Base-by-base conservation (phyloP, 345 rosid species). In the Eucalyptus victrix region DNA sequence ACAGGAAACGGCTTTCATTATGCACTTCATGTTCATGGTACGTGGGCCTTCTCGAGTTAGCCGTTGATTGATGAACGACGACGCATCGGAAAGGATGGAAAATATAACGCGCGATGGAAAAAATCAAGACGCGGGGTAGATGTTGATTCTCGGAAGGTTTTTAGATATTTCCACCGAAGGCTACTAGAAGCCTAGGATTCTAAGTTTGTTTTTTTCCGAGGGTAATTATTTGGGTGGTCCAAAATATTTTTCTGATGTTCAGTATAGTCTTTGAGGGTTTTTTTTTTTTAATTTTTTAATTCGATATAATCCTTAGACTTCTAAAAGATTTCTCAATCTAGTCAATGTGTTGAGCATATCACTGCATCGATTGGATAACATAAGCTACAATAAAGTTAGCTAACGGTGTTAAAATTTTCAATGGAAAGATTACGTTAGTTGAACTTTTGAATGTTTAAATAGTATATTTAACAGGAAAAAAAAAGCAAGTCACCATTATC, bases 391-490 rank as follows among this genome's bases (percentile, higher is more conserved):
- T 6, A 40, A 18, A 40, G 12, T 34, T 2, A 18, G 7, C 14
- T 9, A 34, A 69, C 1, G 1, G 2, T 34, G 80, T 34, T 5
- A 4, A 11, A 69, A 34, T 69, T 69, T 69, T 69, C 11, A 1
- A 11, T 2, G 13, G 2, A 18, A 69, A 37, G 8, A 11, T 4
- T 34, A 18, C 1, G 6, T 9, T 7, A 5, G 18, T 13, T n/a
- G 42, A 72, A 18, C 24, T 72, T 72, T 72, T 21, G 45, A 72
- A 72, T 34, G 5, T 34, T 34, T 12, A 34, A 18, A 6, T 21
- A 3, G 26, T 19, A 21, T 53, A 19, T 53, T 53, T 53, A 3
- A 72, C 4, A 5, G 5, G 1, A 11, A 9, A 18, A 67, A 69
- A 49, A 3, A 9, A 34, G 9, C 26, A 10, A 34, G 24, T 3